Percentiles rank a stretch among this genome's conserved stretches.
These are phyloP conservation scores for Circinella minor DNA, from an alignment of 371 early-diverging fungal genomes.

Conservation along the genomic window DNA sequence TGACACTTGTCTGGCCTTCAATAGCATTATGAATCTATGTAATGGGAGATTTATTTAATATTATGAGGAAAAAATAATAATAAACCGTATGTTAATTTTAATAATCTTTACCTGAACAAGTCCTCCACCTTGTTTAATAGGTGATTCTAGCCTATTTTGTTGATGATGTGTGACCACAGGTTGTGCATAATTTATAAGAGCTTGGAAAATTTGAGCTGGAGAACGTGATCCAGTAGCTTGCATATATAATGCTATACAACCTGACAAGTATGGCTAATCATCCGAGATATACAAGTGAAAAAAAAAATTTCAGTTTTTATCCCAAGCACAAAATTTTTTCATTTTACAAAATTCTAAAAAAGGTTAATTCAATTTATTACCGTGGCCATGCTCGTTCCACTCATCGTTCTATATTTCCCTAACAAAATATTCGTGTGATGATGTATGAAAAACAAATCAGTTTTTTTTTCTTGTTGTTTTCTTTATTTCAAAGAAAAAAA, in stretches of 20 bases:
- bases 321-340: not conserved
- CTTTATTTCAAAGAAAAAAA: not conserved
- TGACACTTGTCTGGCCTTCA: conserved; percentile 7
- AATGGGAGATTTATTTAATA: not conserved
- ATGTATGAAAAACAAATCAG: not conserved
- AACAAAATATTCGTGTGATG: not conserved
- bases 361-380: conserved; percentile 12
- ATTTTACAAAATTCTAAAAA: too few species aligned
- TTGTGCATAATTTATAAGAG: conserved; percentile 17
- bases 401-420: conserved; percentile 23
- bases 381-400: conserved; percentile 31
- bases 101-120: conserved; percentile 21
- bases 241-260: conserved; percentile 25
- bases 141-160: conserved; percentile 10
- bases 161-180: not conserved
- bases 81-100: too few species aligned
- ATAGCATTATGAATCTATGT: conserved; percentile 19
- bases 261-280: conserved; percentile 23
- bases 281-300: not conserved
- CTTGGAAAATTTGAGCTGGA: not conserved
- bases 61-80: too few species aligned
- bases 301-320: not conserved
- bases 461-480: not conserved
- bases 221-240: conserved; percentile 20
- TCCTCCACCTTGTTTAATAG: conserved; percentile 22